Evolutionary conservation across 31 red algal genomes (phyloP).

Genomic region (Pterothamnion heteromorphum): DNA sequence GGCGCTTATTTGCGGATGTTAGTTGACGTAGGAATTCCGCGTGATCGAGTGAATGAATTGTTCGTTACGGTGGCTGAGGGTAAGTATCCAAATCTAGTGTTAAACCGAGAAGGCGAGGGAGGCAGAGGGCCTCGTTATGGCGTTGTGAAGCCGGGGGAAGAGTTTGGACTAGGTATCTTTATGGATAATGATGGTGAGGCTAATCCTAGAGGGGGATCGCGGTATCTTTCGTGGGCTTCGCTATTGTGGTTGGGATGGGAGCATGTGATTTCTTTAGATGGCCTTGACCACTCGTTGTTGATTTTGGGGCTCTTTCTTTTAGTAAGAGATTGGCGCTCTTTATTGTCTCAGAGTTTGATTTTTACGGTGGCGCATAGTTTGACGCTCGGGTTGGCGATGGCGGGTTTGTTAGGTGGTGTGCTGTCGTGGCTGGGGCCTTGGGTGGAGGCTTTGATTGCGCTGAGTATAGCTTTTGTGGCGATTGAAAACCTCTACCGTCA

Average conservation of each 20-base stretch:
- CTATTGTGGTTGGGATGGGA: background rate
- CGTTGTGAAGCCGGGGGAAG: too few species aligned
- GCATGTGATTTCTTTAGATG: background rate
- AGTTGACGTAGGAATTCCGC: background rate
- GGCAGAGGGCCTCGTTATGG: background rate
- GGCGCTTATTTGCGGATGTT: background rate
- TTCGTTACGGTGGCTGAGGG: background rate
- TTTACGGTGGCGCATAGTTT: background rate
- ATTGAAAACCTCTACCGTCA: background rate
- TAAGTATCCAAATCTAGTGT: background rate
- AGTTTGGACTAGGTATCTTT: background rate
- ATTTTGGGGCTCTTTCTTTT: background rate
- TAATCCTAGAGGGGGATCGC: background rate
- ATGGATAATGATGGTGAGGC: background rate
- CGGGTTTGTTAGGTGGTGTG: background rate
- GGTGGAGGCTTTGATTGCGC: background rate
- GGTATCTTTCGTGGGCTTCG: background rate
- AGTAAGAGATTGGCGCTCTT: background rate
- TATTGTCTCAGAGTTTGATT: background rate
- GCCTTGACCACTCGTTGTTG: background rate
- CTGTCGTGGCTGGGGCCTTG: background rate
- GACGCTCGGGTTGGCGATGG: background rate
- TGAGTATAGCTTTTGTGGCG: background rate
- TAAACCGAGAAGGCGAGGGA: background rate
- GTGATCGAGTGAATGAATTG: background rate